Evolutionary conservation across 2,329 filamentous ascomycete genomes (phyloP).

Genomic region (Sarocladiaceae sp.): DNA sequence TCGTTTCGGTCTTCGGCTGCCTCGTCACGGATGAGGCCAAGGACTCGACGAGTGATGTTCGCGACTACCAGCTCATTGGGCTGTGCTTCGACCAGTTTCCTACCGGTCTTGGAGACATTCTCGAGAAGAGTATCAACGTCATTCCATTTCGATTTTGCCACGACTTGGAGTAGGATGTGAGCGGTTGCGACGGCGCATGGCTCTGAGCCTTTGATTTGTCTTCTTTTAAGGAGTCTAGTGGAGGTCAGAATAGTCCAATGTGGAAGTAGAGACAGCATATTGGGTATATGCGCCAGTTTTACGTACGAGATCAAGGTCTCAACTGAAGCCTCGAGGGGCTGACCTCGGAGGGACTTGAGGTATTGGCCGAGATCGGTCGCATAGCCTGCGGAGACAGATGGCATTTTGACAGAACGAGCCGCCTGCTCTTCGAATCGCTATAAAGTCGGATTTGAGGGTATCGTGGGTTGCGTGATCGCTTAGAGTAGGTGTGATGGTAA

Average conservation of each 20-base stretch:
- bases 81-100: constrained; percentile 74
- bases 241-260: not conserved
- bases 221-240: constrained; percentile 75
- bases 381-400: constrained; percentile 29
- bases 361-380: constrained; percentile 76
- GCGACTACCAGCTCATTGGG: constrained; percentile 89
- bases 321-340: constrained; percentile 74
- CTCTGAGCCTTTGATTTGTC: constrained; percentile 84
- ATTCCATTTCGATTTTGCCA: constrained; percentile 74
- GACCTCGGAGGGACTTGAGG: constrained; percentile 72
- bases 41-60: constrained; percentile 86
- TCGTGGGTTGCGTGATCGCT: not conserved
- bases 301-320: constrained; percentile 79
- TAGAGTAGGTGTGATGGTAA: not conserved
- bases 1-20: constrained; percentile 76
- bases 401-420: constrained; percentile 23
- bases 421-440: constrained; percentile 8
- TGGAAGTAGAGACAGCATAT: too few relatives aligned
- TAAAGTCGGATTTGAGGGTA: constrained; percentile 11
- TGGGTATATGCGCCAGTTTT: not conserved
- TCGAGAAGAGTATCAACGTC: constrained; percentile 76
- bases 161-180: constrained; percentile 80
- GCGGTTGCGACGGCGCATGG: constrained; percentile 89
- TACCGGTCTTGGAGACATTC: constrained; percentile 74
- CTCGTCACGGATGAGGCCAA: constrained; percentile 89